Conservation (phyloP, 2,329 filamentous ascomycete genomes). For the Colletotrichum scovillei region DNA sequence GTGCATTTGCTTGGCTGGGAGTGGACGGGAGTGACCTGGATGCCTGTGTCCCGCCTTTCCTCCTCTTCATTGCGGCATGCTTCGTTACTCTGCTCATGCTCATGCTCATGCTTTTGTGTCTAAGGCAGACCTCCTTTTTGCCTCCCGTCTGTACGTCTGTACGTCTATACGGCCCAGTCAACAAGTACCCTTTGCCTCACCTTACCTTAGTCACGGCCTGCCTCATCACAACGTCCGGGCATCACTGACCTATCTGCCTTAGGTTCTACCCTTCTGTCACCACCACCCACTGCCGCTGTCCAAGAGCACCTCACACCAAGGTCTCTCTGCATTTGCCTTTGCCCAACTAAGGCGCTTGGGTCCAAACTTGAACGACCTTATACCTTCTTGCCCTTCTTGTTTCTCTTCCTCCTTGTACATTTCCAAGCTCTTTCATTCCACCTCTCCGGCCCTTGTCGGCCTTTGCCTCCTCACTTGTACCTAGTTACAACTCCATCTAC, state of each 20-base stretch:
- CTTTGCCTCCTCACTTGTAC: not conserved
- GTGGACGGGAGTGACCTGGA: not conserved
- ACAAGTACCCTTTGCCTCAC: no score
- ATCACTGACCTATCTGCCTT: not conserved
- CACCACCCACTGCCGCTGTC: not conserved
- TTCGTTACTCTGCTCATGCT: not conserved
- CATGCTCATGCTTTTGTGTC: not conserved
- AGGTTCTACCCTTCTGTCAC: slow-evolving; percentile 12
- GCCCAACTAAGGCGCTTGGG: not conserved
- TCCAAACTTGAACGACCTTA: not conserved
- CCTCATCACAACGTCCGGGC: slow-evolving; percentile 17
- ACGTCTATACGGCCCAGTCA: not conserved
- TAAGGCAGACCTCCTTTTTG: not conserved
- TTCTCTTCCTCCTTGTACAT: not conserved
- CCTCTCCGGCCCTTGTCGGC: not conserved
- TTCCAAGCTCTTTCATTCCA: not conserved
- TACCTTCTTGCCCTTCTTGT: slow-evolving; percentile 2
- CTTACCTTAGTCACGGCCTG: slow-evolving; percentile 1
- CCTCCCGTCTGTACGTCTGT: slow-evolving; percentile 1
- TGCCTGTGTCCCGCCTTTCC: not conserved
- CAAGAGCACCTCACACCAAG: not conserved
- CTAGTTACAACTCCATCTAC: not conserved
- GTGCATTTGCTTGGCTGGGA: slow-evolving; percentile 13
- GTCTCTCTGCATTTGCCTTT: not conserved
- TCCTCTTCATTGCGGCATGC: not conserved